Percentiles rank a stretch among this genome's conserved stretches.
These are phyloP conservation scores for Wickerhamiella parazyma DNA, from an alignment of 805 yeast species.

Conservation along the genomic window DNA sequence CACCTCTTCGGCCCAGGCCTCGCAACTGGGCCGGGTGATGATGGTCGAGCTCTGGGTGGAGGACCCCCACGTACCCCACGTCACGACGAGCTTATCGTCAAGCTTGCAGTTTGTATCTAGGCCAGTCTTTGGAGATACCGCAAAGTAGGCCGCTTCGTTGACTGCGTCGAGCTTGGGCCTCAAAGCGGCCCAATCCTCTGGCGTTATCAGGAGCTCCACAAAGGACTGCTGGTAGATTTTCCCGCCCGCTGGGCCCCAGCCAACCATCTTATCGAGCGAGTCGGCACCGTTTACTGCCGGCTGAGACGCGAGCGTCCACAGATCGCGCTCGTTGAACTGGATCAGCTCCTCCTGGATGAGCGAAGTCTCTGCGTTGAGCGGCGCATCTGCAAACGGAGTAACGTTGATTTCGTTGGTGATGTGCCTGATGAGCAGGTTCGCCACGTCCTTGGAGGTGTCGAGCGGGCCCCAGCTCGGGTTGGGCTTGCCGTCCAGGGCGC, in stretches of 20 bases:
- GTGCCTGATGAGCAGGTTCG: conserved; percentile 55
- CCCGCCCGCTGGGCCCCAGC: conserved; percentile 96
- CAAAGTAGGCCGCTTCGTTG: conserved; percentile 36
- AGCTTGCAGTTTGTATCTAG: conserved; percentile 44
- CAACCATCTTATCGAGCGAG: conserved; percentile 76
- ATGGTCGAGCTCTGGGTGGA: conserved; percentile 83
- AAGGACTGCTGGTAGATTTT: conserved; percentile 84
- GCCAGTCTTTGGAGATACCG: conserved; percentile 39
- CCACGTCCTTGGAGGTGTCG: conserved; percentile 41
- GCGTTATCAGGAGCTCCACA: conserved; percentile 77
- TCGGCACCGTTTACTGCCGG: conserved; percentile 77
- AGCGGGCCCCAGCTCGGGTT: conserved; percentile 74
- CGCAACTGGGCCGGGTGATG: conserved; percentile 81
- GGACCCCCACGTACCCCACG: conserved; percentile 96
- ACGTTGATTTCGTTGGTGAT: conserved; percentile 60
- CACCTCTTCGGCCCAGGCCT: conserved; percentile 95
- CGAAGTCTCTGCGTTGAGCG: conserved; percentile 79
- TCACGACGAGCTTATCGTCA: conserved; percentile 50
- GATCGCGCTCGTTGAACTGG: conserved; percentile 56
- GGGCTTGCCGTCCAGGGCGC: conserved; percentile 50
- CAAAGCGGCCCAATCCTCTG: conserved; percentile 52
- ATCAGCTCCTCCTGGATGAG: conserved; percentile 84
- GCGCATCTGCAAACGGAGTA: conserved; percentile 85
- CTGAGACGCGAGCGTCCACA: conserved; percentile 86
- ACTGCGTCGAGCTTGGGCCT: conserved; percentile 37